phyloP scores from a whole-genome alignment of 768 basidiomycete species.

The Rhodotorula babjevae region DNA sequence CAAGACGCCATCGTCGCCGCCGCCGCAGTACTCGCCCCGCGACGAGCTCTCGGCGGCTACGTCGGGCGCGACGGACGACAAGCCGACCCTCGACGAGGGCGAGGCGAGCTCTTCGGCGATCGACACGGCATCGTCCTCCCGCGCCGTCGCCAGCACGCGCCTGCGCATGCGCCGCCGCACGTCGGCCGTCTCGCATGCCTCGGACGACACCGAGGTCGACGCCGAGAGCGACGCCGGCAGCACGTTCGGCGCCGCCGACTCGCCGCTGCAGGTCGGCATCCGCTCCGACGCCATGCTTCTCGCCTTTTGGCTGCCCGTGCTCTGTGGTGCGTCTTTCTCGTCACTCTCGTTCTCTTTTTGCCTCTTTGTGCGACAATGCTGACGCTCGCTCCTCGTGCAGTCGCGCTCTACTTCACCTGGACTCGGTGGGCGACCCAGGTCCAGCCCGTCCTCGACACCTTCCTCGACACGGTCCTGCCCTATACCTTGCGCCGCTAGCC shows the following conservation, averaged over 20 bases:
- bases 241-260: constrained; percentile 18
- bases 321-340: constrained; percentile 31
- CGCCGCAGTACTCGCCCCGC: constrained; percentile 22
- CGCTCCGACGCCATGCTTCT: constrained; percentile 48
- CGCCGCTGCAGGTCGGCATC: constrained; percentile 15
- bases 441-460: constrained; percentile 26
- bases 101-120: background rate
- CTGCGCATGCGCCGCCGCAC: background rate
- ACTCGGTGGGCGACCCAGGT: constrained; percentile 14
- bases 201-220: constrained; percentile 42
- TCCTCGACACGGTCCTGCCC: constrained; percentile 27
- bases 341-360: background rate
- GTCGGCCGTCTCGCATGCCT: constrained; percentile 44
- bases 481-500: background rate
- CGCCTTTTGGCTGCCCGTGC: constrained; percentile 49
- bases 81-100: background rate
- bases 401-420: constrained; percentile 26
- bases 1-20: constrained; percentile 30
- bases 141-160: background rate
- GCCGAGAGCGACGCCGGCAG: constrained; percentile 28
- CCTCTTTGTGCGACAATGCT: background rate
- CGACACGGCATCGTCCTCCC: background rate
- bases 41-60: constrained; percentile 8
- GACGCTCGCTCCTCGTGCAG: background rate
- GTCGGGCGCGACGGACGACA: background rate